Percentiles rank a stretch among this genome's conserved stretches.
These are phyloP conservation scores for Schrenkiella parvula DNA, from an alignment of 345 rosid genomes.

Conservation along the genomic window DNA sequence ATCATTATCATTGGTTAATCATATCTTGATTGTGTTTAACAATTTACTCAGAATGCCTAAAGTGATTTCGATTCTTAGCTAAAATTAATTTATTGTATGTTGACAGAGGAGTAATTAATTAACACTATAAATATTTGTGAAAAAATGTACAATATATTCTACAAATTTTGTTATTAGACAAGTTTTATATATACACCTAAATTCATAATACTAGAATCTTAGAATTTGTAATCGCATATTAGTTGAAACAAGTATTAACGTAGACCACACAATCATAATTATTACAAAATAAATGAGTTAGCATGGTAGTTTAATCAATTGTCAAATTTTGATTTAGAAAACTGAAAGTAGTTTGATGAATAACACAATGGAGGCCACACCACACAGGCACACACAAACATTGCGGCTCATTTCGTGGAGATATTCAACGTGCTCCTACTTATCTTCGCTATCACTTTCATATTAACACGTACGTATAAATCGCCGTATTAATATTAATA, in stretches of 20 bases:
- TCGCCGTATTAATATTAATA: background rate
- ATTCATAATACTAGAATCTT: background rate
- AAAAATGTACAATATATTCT: background rate
- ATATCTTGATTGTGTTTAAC: background rate
- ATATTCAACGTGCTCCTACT: slow-evolving; percentile 1
- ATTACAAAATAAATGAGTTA: background rate
- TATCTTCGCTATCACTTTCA: slow-evolving; percentile 5
- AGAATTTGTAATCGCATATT: background rate
- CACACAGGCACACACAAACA: slow-evolving; percentile 19
- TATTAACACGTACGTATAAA: slow-evolving; percentile 16
- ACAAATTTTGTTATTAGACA: background rate
- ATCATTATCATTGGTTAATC: background rate
- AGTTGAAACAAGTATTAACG: background rate
- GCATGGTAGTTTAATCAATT: background rate
- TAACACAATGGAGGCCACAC: slow-evolving; percentile 19
- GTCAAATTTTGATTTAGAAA: background rate
- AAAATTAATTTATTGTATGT: background rate
- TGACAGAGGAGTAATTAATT: background rate
- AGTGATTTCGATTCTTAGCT: background rate
- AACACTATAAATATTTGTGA: background rate
- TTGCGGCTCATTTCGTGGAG: slow-evolving; percentile 25
- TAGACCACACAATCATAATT: background rate
- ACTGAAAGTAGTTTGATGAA: slow-evolving; percentile 15
- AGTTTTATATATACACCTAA: background rate
- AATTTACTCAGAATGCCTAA: background rate